These are phyloP conservation scores for Striga asiatica DNA, from an alignment of 257 asterid genomes.

Conservation along the genomic window DNA sequence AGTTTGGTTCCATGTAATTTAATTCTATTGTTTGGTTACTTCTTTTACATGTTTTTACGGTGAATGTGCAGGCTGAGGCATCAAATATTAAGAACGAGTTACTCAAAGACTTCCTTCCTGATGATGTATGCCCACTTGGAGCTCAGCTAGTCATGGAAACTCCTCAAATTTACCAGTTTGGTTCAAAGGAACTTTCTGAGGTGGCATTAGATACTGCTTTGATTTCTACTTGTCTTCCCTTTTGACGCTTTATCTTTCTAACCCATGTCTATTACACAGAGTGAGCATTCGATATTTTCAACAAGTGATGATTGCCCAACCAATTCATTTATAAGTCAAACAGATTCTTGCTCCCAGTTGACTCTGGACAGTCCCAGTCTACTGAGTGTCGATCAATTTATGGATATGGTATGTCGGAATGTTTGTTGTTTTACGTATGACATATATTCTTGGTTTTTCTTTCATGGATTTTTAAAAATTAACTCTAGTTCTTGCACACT, in stretches of 20 bases:
- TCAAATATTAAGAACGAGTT: constrained; percentile 41
- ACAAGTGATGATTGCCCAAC: constrained; percentile 46
- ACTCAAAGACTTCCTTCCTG: constrained; percentile 65
- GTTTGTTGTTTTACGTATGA: neutral
- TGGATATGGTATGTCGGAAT: constrained; percentile 50
- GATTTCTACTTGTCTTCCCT: constrained; percentile 9
- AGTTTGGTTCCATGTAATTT: neutral
- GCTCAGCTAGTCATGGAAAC: constrained; percentile 39
- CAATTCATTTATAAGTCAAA: constrained; percentile 36
- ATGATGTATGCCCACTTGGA: constrained; percentile 63
- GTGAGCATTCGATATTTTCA: constrained; percentile 27
- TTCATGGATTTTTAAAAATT: no score
- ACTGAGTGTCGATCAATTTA: constrained; percentile 54
- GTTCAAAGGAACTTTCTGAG: constrained; percentile 36
- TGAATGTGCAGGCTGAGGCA: constrained; percentile 38
- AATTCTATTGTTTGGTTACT: neutral
- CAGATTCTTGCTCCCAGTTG: constrained; percentile 38
- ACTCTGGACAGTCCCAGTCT: constrained; percentile 40
- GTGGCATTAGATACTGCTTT: constrained; percentile 23
- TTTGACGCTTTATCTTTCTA: constrained; percentile 10
- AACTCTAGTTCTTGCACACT: no score
- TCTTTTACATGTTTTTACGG: neutral
- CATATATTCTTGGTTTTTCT: neutral
- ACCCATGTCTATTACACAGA: constrained; percentile 30
- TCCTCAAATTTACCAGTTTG: constrained; percentile 30